Percentiles rank a stretch among this genome's conserved stretches.
Evolutionary conservation across 805 yeast species (phyloP).

Genomic region (Hanseniaspora opuntiae): DNA sequence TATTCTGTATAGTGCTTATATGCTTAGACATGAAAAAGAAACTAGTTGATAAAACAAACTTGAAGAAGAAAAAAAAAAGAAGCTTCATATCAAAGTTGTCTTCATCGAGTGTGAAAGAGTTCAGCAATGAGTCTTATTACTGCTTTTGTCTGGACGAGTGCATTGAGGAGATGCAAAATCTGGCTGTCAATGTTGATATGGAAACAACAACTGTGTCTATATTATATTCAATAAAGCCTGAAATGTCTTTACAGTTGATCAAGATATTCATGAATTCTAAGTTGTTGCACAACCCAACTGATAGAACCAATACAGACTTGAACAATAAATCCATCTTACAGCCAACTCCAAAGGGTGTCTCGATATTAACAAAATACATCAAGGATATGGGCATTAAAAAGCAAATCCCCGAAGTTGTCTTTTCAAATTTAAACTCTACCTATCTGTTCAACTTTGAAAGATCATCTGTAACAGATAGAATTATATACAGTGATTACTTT

Average conservation of each 20-base stretch:
- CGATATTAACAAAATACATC: constrained; percentile 50
- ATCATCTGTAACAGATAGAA: constrained; percentile 40
- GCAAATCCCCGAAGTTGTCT: constrained; percentile 34
- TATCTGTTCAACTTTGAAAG: constrained; percentile 56
- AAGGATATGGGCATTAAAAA: constrained; percentile 39
- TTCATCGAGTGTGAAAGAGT: constrained; percentile 16
- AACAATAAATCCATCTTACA: constrained; percentile 40
- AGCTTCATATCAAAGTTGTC: constrained; percentile 21
- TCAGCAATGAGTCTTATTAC: constrained; percentile 29
- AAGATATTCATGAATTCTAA: constrained; percentile 45
- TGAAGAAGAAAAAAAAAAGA: constrained; percentile 16
- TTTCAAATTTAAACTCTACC: constrained; percentile 57
- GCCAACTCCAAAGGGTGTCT: constrained; percentile 85
- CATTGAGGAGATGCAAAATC: constrained; percentile 34
- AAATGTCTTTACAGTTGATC: constrained; percentile 36
- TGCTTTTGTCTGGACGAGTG: constrained; percentile 44
- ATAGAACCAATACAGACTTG: constrained; percentile 45
- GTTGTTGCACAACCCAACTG: constrained; percentile 61
- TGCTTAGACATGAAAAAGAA: constrained; percentile 29
- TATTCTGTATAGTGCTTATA: constrained; percentile 41
- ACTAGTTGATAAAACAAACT: constrained; percentile 12
- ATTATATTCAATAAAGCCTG: constrained; percentile 39
- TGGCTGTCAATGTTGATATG: constrained; percentile 37
- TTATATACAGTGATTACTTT: constrained; percentile 49
- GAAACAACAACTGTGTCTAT: constrained; percentile 40